Evolutionary conservation across 805 yeast species (phyloP).

Genomic region (Pichia manshurica): DNA sequence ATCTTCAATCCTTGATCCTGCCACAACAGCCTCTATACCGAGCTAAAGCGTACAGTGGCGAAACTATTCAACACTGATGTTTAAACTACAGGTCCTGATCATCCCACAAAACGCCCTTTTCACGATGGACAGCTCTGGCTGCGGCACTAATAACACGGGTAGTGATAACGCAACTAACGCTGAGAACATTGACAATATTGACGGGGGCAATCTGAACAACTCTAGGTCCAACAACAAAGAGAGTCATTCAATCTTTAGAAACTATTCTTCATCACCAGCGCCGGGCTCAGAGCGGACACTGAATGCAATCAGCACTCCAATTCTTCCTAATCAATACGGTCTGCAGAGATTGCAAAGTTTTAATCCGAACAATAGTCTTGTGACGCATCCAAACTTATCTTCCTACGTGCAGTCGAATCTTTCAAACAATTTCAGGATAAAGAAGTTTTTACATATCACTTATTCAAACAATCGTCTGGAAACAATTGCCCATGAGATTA

Average conservation of each 20-base stretch:
- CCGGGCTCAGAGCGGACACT: not conserved
- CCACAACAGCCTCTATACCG: too few species aligned
- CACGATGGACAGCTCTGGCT: not conserved
- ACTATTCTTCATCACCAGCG: not conserved
- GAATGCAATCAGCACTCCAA: slow-evolving; percentile 7
- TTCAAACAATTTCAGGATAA: slow-evolving; percentile 11
- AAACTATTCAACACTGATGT: slow-evolving; percentile 5
- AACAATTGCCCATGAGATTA: slow-evolving; percentile 48
- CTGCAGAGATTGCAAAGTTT: not conserved
- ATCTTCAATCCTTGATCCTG: too few species aligned
- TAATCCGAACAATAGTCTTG: slow-evolving; percentile 7
- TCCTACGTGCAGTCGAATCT: not conserved
- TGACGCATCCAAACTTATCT: slow-evolving; percentile 16
- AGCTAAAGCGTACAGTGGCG: too few species aligned
- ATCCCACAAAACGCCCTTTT: slow-evolving; percentile 12
- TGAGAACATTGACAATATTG: not conserved
- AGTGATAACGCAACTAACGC: not conserved
- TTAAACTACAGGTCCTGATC: slow-evolving; percentile 16
- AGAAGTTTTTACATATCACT: slow-evolving; percentile 62
- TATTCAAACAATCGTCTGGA: slow-evolving; percentile 40
- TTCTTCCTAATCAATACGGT: not conserved
- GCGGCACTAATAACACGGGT: not conserved
- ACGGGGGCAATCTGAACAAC: not conserved
- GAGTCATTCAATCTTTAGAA: not conserved
- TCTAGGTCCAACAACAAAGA: not conserved